Evolutionary conservation across 1,139 yeast species (phyloP).

Genomic region (Ashbya aceris): DNA sequence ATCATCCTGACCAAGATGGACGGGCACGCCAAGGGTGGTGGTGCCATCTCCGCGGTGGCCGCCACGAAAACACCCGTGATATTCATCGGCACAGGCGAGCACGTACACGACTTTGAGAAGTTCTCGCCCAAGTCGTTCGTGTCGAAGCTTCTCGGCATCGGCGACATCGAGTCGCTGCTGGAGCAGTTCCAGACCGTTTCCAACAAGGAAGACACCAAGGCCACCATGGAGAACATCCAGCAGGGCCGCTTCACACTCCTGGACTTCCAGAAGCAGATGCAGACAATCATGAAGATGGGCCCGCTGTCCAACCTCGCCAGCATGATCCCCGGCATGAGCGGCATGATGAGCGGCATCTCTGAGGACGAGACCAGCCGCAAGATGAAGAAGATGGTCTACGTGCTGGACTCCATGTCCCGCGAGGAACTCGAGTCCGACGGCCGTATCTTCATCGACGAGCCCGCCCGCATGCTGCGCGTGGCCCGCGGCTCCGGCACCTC

Average conservation of each 20-base stretch:
- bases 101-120: slow-evolving; percentile 83
- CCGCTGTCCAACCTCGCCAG: slow-evolving; percentile 88
- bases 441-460: slow-evolving; percentile 65
- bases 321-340: slow-evolving; percentile 92
- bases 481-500: slow-evolving; percentile 96
- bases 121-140: slow-evolving; percentile 86
- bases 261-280: slow-evolving; percentile 92
- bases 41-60: slow-evolving; percentile 98
- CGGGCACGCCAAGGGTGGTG: slow-evolving; percentile 99
- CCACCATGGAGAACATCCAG: slow-evolving; percentile 84
- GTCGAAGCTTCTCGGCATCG: slow-evolving; percentile 85
- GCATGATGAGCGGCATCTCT: slow-evolving; percentile 77
- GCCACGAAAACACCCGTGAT: slow-evolving; percentile 95
- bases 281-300: slow-evolving; percentile 92
- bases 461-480: slow-evolving; percentile 77
- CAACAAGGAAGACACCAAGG: slow-evolving; percentile 75
- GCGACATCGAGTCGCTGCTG: slow-evolving; percentile 87
- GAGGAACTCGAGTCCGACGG: slow-evolving; percentile 91
- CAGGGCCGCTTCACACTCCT: slow-evolving; percentile 90
- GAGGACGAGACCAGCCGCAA: slow-evolving; percentile 82
- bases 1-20: slow-evolving; percentile 94
- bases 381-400: slow-evolving; percentile 81
- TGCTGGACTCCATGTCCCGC: slow-evolving; percentile 94
- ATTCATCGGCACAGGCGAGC: slow-evolving; percentile 98
- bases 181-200: slow-evolving; percentile 81